Percentiles rank a stretch among this genome's conserved stretches.
Evolutionary conservation across 1,284 basidiomycete species (phyloP).

Genomic region (Rhodofomes roseus): DNA sequence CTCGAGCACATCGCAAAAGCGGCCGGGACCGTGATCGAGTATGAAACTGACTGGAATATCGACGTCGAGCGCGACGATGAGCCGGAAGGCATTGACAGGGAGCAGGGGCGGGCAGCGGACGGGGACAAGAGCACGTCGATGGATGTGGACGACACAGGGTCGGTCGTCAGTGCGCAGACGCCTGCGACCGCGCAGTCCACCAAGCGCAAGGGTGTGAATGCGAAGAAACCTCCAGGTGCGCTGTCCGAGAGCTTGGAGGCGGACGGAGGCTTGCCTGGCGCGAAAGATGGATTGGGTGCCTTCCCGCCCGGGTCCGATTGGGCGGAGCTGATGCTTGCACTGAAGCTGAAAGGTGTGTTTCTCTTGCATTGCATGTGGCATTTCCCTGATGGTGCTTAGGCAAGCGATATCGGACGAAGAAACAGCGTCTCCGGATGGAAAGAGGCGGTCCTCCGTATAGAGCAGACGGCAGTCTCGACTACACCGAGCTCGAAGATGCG

Average conservation of each 20-base stretch:
- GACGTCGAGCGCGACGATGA: conserved; percentile 72
- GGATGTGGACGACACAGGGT: conserved; percentile 27
- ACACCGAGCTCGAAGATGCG: conserved; percentile 72
- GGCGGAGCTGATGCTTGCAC: conserved; percentile 62
- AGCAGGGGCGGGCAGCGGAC: conserved; percentile 27
- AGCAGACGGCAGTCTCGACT: conserved; percentile 72
- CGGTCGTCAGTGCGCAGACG: conserved; percentile 20
- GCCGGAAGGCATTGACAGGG: conserved; percentile 43
- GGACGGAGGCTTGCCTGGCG: conserved; percentile 69
- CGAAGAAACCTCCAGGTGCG: conserved; percentile 24
- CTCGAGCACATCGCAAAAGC: conserved; percentile 70
- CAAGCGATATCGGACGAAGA: conserved; percentile 74
- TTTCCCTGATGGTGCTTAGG: conserved; percentile 37
- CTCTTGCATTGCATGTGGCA: neutral
- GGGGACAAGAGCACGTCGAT: conserved; percentile 22
- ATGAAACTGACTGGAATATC: conserved; percentile 79
- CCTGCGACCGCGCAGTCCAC: conserved; percentile 5
- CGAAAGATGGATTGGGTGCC: conserved; percentile 65
- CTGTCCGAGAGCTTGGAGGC: conserved; percentile 57
- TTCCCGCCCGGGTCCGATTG: conserved; percentile 68
- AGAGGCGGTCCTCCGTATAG: conserved; percentile 64
- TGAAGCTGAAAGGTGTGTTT: conserved; percentile 65
- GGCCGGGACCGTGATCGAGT: conserved; percentile 68
- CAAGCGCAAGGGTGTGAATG: conserved; percentile 9
- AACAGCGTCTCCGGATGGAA: conserved; percentile 69